Evolutionary conservation across 2,329 filamentous ascomycete species (phyloP), one percentile per base, ranked within the genome.

Genomic region (Scedosporium apiospermum): DNA sequence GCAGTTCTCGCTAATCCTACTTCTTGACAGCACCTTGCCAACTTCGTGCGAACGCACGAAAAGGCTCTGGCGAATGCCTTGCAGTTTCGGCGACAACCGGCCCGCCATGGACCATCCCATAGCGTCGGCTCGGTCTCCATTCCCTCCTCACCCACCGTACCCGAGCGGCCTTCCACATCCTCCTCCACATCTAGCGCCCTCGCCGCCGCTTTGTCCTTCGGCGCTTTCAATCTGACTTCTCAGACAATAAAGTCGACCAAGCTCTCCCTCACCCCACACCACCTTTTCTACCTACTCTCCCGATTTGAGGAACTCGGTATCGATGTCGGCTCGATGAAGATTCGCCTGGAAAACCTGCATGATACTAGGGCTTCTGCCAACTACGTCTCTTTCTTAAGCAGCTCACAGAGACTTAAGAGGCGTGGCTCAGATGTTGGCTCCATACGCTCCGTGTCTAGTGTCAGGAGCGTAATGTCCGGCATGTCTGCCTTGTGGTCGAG

Each of bases 1-100:
- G 26, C 27, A 62, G 16, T 57, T 64, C 34, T n/a, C 61, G 51
- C 64, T 69, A 64, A 69, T 65, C 74, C 78, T 16, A 27, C 30
- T 14, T 59, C 30, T 14, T 59, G 61, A 64, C 74, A 97, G 93
- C 95, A 96, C 82, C 84, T 99, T 74, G 93, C 93, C 73, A 88
- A 88, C 77, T 98, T 96, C 77, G 92, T 99, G 77, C 91, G 93
- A 66, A 96, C 92, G 63, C 92, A 99, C 80, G 95, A 99, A 77
- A 96, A 96, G 78, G 93, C 93, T 44, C 85, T 99, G 66, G 95
- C 95, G 72, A 98, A 98, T 79, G 93, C 93, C 69, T 81, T 97
- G 66, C 93, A 97, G 75, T 82, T 96, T 69, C 88, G 88, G 74
- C 86, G 90, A 69, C 88, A 90, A 70, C 83, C 85, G 65, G 79